phyloP scores from a whole-genome alignment of 2,329 filamentous ascomycete species.

The Cladophialophora bantiana region DNA sequence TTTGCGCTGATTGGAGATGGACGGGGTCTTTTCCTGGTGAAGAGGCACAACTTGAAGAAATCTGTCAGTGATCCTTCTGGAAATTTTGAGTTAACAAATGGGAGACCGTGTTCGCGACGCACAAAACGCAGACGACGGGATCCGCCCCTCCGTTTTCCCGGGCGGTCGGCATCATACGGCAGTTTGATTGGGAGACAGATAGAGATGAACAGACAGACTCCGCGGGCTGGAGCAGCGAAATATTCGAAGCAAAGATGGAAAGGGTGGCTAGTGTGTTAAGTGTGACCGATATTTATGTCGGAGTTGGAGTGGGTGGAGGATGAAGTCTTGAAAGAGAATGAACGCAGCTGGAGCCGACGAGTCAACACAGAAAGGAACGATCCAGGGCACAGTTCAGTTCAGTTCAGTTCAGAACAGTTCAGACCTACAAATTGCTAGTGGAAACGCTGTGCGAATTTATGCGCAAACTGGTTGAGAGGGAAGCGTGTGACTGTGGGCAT shows the following conservation, averaged over 20 bases:
- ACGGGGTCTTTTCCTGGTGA: conserved; percentile 73
- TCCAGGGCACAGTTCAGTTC: background rate
- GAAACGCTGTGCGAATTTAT: background rate
- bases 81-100: background rate
- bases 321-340: conserved; percentile 9
- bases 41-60: conserved; percentile 73
- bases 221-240: background rate
- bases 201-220: background rate
- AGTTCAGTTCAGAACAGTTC: too few species aligned
- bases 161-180: conserved; percentile 13
- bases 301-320: background rate
- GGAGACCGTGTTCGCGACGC: conserved; percentile 43
- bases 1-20: conserved; percentile 79
- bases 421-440: background rate
- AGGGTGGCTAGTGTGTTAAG: background rate
- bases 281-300: background rate
- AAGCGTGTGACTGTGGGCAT: background rate
- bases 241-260: background rate
- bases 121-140: conserved; percentile 88
- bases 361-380: background rate
- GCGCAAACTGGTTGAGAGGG: background rate
- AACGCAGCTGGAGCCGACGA: background rate
- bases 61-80: conserved; percentile 34
- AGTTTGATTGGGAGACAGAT: background rate
- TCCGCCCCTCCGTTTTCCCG: conserved; percentile 67